Conservation (phyloP, 306 rosid genomes). For the Notholithocarpus densiflorus region DNA sequence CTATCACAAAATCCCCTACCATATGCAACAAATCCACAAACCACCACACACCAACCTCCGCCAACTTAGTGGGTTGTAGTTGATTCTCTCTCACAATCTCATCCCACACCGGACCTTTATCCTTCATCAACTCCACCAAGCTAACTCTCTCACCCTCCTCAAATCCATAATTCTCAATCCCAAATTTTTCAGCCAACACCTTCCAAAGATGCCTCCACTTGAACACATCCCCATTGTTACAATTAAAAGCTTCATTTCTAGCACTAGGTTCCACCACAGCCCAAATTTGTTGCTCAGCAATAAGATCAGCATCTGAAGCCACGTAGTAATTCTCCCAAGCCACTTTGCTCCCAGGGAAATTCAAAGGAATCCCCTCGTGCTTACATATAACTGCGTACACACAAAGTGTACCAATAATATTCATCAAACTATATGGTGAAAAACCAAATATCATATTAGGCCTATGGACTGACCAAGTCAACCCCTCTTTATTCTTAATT, state of each 20-base stretch:
- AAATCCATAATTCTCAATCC: too few relatives aligned
- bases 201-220: too few relatives aligned
- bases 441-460: constrained; percentile 30
- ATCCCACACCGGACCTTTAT: too few relatives aligned
- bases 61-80: too few relatives aligned
- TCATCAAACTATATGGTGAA: neutral
- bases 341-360: constrained; percentile 48
- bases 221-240: too few relatives aligned
- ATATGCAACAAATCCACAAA: too few relatives aligned
- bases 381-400: constrained; percentile 68
- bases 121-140: too few relatives aligned
- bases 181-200: too few relatives aligned
- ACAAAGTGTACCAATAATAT: constrained; percentile 38
- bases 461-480: constrained; percentile 63
- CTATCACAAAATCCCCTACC: too few relatives aligned
- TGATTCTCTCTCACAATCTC: too few relatives aligned
- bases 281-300: constrained; percentile 82
- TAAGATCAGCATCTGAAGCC: constrained; percentile 65
- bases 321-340: constrained; percentile 43
- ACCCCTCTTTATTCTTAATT: constrained; percentile 32
- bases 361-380: constrained; percentile 51
- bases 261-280: constrained; percentile 72
- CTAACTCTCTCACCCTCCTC: too few relatives aligned
- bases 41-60: too few relatives aligned
- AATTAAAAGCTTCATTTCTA: constrained; percentile 38